phyloP scores from a whole-genome alignment of 305 asterid species.

The Ajuga reptans region DNA sequence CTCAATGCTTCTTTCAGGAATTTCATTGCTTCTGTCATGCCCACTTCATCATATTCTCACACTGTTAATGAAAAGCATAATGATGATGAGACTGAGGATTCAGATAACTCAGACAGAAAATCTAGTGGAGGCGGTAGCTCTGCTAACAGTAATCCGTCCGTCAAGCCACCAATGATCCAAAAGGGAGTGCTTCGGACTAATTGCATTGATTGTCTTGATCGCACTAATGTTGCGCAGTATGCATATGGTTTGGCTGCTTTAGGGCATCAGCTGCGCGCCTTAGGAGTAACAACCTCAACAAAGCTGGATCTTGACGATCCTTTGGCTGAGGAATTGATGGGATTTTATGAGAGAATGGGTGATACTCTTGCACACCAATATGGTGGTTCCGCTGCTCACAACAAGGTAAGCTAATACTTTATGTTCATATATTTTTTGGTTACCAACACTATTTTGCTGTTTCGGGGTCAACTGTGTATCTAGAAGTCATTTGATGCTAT shows the following conservation, averaged over 20 bases:
- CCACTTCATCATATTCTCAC: slow-evolving; percentile 28
- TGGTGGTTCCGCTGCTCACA: slow-evolving; percentile 99
- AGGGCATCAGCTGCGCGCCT: slow-evolving; percentile 72
- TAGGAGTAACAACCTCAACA: slow-evolving; percentile 60
- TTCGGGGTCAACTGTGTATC: background rate
- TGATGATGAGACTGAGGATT: slow-evolving; percentile 45
- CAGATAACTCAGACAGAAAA: slow-evolving; percentile 46
- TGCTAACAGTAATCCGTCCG: slow-evolving; percentile 38
- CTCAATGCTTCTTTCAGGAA: slow-evolving; percentile 35
- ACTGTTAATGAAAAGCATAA: slow-evolving; percentile 41
- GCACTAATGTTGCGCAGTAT: slow-evolving; percentile 96
- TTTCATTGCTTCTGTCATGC: slow-evolving; percentile 36
- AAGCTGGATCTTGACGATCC: slow-evolving; percentile 90
- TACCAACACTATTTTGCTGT: background rate
- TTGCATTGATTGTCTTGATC: slow-evolving; percentile 98
- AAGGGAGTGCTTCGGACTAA: slow-evolving; percentile 92
- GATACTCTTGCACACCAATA: slow-evolving; percentile 97
- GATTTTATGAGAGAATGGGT: slow-evolving; percentile 91
- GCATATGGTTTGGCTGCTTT: slow-evolving; percentile 97
- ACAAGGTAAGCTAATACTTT: slow-evolving; percentile 51
- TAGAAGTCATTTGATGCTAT: slow-evolving; percentile 13
- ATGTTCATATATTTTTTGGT: background rate
- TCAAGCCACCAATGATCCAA: slow-evolving; percentile 57
- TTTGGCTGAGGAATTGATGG: slow-evolving; percentile 91
- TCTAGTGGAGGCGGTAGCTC: slow-evolving; percentile 32